Base-by-base conservation (phyloP, 2,329 filamentous ascomycete genomes). In the Chalaropsis thielavioides region DNA sequence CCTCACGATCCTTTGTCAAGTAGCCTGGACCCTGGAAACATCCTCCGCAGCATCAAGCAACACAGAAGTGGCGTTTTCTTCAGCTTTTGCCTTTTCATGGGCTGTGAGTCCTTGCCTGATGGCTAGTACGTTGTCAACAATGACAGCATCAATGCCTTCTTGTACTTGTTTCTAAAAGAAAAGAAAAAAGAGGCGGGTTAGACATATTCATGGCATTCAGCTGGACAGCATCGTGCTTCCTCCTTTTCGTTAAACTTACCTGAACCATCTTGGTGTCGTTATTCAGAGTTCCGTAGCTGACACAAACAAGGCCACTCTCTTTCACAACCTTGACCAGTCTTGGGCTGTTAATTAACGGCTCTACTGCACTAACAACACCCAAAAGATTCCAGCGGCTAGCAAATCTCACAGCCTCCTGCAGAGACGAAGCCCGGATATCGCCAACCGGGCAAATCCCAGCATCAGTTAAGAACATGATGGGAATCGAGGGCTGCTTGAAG, bases 401-500 rank as follows among this genome's bases (percentile, higher is more conserved):
- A 71, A 99, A 99, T 3, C 92, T 85, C 70, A 99, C 89, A 0
- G 92, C 95, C 75, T 99, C 94, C 74, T 99, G 95, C 44, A 99
- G 79, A 71, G 90, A 95, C 68, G 86, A 91, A 0, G 94, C 92
- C 17, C 94, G 82, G 66, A 97, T 88, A 72, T 99, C 94, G 35
- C 90, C 90, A 2, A 95, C 91, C 0, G 84, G 80, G 19, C 77
- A 82, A n/a, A 84, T 86, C 0, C 92, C 94, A 0, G 91, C 90
- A 71, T 99, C 94, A 0, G 88, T 95, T 49, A 99, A 80, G 77
- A 99, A 99, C 68, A 99, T 79, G 67, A 99, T 91, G 0, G 94
- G 95, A 65, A 96, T 96, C 56, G 89, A 95, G 1, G 92, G 92
- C 77, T 99, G 94, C 78, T 99, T 99, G 81, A 96, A 96, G 64